Percentiles rank a stretch among this genome's conserved stretches.
These are phyloP conservation scores for Gastrolobium villosum DNA, from an alignment of 306 rosid species.

Conservation along the genomic window DNA sequence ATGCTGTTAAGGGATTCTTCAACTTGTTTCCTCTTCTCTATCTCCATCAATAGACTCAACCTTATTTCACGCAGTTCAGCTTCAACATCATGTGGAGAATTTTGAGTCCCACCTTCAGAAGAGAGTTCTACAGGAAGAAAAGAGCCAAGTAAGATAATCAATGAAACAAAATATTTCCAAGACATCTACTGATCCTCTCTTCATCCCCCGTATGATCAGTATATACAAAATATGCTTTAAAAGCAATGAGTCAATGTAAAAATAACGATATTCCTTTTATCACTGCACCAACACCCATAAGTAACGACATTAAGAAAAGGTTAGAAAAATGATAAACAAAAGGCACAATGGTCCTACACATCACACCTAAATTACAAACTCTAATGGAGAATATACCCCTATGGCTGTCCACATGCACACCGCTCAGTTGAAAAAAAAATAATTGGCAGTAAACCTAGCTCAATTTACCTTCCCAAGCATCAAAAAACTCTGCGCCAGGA, in stretches of 20 bases:
- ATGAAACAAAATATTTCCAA: slow-evolving; percentile 39
- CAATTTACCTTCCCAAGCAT: slow-evolving; percentile 92
- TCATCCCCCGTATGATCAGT: slow-evolving; percentile 10
- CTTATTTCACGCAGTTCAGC: slow-evolving; percentile 79
- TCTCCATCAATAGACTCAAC: slow-evolving; percentile 78
- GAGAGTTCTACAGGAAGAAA: slow-evolving; percentile 70
- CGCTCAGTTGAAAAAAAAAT: background rate
- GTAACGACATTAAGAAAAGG: background rate
- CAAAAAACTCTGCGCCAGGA: slow-evolving; percentile 72
- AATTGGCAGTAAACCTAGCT: slow-evolving; percentile 10
- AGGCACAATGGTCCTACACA: background rate
- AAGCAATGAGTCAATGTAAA: background rate
- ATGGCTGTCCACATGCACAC: slow-evolving; percentile 18
- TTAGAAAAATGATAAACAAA: background rate
- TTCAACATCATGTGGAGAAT: slow-evolving; percentile 57
- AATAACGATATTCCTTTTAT: slow-evolving; percentile 6
- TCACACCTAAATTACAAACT: slow-evolving; percentile 15
- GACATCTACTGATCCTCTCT: slow-evolving; percentile 1
- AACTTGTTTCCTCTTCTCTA: slow-evolving; percentile 84
- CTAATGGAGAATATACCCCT: background rate
- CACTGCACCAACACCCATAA: slow-evolving; percentile 10
- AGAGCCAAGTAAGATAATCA: slow-evolving; percentile 43
- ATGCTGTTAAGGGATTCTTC: slow-evolving; percentile 79
- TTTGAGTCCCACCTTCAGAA: slow-evolving; percentile 71
- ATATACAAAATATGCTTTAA: background rate